Evolutionary conservation across 2,329 filamentous ascomycete species (phyloP), one percentile per base, ranked within the genome.

Genomic region (Lachnellula cervina): DNA sequence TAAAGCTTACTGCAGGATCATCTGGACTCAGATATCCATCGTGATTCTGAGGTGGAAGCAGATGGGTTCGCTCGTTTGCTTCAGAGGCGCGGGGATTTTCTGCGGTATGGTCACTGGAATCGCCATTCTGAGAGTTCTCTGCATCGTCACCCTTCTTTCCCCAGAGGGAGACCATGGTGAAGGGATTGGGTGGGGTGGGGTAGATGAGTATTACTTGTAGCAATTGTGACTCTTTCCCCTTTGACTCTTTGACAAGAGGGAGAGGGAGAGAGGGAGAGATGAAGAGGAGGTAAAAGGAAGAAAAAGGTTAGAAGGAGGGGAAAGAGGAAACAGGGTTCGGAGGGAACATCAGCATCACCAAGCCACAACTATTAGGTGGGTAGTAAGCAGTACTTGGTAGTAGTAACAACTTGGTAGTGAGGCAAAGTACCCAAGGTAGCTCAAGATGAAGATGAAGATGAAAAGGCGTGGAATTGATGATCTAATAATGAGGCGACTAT

Each of bases 1-100:
- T 40, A 17, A 45, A 58, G 68, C 82, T 72, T 72, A 96, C 89
- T 62, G 88, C 88, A 69, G 88, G 89, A 69, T 92, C 88, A 75
- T 91, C 87, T 13, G 88, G 88, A 65, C 87, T 88, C 53, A 92
- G 76, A 66, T 87, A 91, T 49, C 77, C 66, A 53, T 69, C 63
- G 28, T 58, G 64, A 54, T 57, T 50, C 43, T 63, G 62, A 38
- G 62, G 64, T 23, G 64, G 61, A 49, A 71, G 64, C 46, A 70
- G 54, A 56, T 60, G 67, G 40, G 82, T 83, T 59, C 81, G 73
- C 70, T 88, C 84, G 59, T 81, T 78, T 21, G 81, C 75, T 55
- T 83, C 77, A 23, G 73, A 67, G 52, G 57, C 51, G 63, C 67
- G 62, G 62, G 74, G 61, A 46, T 57, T 49, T 48, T 58, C 51